Conservation (phyloP, 305 asterid genomes). For the Fraxinus sp. region DNA sequence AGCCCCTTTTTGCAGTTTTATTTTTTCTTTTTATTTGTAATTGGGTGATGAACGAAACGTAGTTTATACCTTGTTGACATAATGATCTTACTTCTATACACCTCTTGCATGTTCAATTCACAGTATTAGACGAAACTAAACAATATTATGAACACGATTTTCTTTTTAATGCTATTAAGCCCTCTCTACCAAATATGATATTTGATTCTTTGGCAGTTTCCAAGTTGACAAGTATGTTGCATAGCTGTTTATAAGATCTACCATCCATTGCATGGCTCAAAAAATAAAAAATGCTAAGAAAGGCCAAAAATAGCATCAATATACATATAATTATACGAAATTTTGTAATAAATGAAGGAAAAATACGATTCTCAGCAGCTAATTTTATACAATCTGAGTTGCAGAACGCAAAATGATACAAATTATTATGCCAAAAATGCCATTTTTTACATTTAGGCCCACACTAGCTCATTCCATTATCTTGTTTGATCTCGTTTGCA, state of each 20-base stretch:
- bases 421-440: no score
- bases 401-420: not conserved
- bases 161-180: not conserved
- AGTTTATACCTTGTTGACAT: not conserved
- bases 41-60: constrained; percentile 9
- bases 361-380: no score
- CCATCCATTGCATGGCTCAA: not conserved
- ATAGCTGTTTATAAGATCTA: not conserved
- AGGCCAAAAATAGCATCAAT: not conserved
- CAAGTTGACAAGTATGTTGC: not conserved
- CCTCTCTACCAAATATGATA: no score
- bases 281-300: no score
- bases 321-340: not conserved
- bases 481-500: no score
- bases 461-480: no score
- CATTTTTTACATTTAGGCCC: no score
- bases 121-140: not conserved
- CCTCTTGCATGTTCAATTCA: not conserved
- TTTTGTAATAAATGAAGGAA: no score
- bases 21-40: not conserved
- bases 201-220: not conserved
- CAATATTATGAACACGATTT: not conserved
- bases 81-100: not conserved
- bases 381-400: not conserved
- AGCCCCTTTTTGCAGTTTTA: not conserved